These are phyloP conservation scores for Rhynchosporium agropyri DNA, from an alignment of 2,329 filamentous ascomycete species.

Conservation along the genomic window DNA sequence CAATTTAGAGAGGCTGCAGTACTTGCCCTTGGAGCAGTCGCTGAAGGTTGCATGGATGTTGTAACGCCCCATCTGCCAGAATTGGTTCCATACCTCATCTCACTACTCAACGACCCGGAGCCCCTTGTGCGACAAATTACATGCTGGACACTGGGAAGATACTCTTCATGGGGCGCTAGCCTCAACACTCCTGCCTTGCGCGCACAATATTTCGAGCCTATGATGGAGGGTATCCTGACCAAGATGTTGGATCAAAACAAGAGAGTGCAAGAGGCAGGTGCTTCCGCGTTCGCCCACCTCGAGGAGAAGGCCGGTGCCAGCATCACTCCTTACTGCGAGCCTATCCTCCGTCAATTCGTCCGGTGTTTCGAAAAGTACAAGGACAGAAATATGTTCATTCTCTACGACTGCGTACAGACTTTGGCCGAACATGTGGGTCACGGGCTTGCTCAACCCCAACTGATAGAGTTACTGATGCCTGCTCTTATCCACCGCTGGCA, in stretches of 20 bases:
- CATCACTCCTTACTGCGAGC: constrained; percentile 81
- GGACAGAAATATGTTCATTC: constrained; percentile 97
- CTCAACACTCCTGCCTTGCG: constrained; percentile 68
- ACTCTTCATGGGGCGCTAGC: constrained; percentile 87
- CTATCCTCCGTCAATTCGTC: constrained; percentile 91
- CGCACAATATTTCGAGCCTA: constrained; percentile 82
- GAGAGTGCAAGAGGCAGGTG: constrained; percentile 94
- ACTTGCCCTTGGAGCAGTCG: constrained; percentile 89
- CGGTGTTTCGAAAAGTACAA: constrained; percentile 94
- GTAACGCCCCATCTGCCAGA: constrained; percentile 90
- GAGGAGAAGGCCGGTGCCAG: constrained; percentile 88
- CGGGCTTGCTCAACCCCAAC: constrained; percentile 75
- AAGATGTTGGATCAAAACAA: constrained; percentile 98
- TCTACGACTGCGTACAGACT: constrained; percentile 98
- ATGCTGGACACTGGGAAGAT: constrained; percentile 94
- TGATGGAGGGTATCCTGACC: constrained; percentile 94
- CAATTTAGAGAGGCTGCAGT: constrained; percentile 91
- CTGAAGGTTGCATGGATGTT: constrained; percentile 88
- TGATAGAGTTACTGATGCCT: constrained; percentile 89
- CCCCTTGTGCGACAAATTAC: constrained; percentile 95
- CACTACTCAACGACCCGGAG: constrained; percentile 79
- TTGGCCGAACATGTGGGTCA: constrained; percentile 88
- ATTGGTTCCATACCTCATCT: constrained; percentile 86
- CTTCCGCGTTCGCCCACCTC: constrained; percentile 92
- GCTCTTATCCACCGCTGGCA: constrained; percentile 87